Conservation (phyloP, 805 yeast species). For the Metschnikowia koreensis region DNA sequence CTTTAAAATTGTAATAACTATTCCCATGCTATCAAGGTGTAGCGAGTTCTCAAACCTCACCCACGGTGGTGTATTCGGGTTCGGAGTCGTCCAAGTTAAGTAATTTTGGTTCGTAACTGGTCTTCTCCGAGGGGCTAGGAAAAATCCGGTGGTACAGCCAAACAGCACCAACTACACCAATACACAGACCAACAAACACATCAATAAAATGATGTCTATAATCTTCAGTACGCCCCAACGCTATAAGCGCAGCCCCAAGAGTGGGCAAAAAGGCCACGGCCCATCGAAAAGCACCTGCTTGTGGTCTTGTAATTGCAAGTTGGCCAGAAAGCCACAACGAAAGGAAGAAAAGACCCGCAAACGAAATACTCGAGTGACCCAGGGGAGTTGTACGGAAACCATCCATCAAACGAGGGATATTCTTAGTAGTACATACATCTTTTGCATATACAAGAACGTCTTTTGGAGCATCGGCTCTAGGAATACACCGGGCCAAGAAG, state of each 20-base stretch:
- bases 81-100: slow-evolving; percentile 14
- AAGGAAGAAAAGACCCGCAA: slow-evolving; percentile 63
- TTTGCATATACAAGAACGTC: slow-evolving; percentile 55
- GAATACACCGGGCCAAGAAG: slow-evolving; percentile 80
- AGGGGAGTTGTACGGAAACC: slow-evolving; percentile 84
- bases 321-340: slow-evolving; percentile 72
- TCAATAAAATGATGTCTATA: slow-evolving; percentile 93
- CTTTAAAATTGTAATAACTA: background rate
- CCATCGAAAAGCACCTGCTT: slow-evolving; percentile 64
- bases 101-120: slow-evolving; percentile 42
- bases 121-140: slow-evolving; percentile 36
- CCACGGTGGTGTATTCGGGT: slow-evolving; percentile 15
- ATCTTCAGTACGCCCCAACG: slow-evolving; percentile 84
- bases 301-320: slow-evolving; percentile 42
- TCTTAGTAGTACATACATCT: slow-evolving; percentile 62
- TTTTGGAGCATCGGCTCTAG: slow-evolving; percentile 54
- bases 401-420: slow-evolving; percentile 48
- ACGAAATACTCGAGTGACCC: slow-evolving; percentile 74
- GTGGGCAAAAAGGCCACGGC: slow-evolving; percentile 53
- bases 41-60: slow-evolving; percentile 7
- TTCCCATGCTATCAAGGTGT: background rate
- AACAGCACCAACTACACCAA: slow-evolving; percentile 64
- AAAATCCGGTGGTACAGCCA: slow-evolving; percentile 55
- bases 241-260: slow-evolving; percentile 71
- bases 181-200: slow-evolving; percentile 64